Evolutionary conservation across 2,329 filamentous ascomycete species (phyloP).

Genomic region (Beauveria medogensis): DNA sequence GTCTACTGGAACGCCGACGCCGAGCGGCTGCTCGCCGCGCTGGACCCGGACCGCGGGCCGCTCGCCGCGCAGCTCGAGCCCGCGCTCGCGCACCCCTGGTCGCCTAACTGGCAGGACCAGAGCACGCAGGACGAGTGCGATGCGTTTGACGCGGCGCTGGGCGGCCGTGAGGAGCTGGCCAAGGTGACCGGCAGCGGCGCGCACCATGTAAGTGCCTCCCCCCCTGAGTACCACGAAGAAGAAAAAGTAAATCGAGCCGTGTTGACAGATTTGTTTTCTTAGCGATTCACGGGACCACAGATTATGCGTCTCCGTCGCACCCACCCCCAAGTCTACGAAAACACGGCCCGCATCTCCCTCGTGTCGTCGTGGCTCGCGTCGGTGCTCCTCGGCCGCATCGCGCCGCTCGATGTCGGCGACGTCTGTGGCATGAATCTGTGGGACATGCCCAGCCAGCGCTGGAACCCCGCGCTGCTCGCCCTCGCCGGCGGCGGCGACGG

Average conservation of each 20-base stretch:
- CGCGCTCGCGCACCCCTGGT: constrained; percentile 76
- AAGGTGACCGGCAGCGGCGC: constrained; percentile 82
- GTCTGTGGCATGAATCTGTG: constrained; percentile 96
- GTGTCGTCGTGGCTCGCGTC: constrained; percentile 95
- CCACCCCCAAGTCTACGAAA: constrained; percentile 71
- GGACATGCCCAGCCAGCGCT: constrained; percentile 70
- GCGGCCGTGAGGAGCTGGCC: constrained; percentile 60
- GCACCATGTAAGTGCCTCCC: constrained; percentile 65
- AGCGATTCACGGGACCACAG: constrained; percentile 96
- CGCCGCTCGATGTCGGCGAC: constrained; percentile 88
- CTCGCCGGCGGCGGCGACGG: constrained; percentile 55
- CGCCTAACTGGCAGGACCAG: constrained; percentile 96
- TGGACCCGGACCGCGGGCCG: constrained; percentile 48
- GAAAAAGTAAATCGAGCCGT: too few relatives aligned
- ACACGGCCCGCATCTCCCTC: constrained; percentile 78
- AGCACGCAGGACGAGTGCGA: constrained; percentile 92
- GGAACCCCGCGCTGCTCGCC: constrained; percentile 66
- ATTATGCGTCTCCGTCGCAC: constrained; percentile 81
- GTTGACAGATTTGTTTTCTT: background rate
- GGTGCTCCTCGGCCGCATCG: constrained; percentile 74
- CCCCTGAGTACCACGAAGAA: too few relatives aligned
- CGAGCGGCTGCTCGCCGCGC: constrained; percentile 49
- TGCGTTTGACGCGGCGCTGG: constrained; percentile 68
- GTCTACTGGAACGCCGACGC: constrained; percentile 58
- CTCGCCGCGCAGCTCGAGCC: constrained; percentile 64